A percentile compares a stretch with the other conserved stretches of the same genome.
phyloP scores from a whole-genome alignment of 2,329 filamentous ascomycete species.

The Claviceps spartinae region DNA sequence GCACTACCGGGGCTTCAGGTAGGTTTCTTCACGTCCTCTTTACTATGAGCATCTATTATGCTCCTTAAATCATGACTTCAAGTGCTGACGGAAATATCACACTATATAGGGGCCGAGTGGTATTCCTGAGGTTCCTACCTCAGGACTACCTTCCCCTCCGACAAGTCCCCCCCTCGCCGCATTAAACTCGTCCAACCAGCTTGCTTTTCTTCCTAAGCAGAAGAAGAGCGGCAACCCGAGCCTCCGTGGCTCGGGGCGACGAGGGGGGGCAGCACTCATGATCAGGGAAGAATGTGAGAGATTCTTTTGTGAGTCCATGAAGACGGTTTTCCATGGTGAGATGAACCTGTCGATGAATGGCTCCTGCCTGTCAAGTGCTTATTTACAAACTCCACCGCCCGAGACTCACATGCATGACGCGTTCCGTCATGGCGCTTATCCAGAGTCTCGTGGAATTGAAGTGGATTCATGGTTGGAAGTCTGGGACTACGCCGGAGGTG shows the following conservation, averaged over 20 bases:
- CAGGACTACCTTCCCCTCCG: conserved; percentile 72
- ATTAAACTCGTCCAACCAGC: conserved; percentile 53
- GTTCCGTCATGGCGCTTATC: conserved; percentile 16
- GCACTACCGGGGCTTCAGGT: conserved; percentile 80
- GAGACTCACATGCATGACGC: conserved; percentile 29
- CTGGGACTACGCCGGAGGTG: conserved; percentile 75
- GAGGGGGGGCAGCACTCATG: conserved; percentile 88
- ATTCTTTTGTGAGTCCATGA: conserved; percentile 97
- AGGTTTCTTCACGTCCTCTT: conserved; percentile 15
- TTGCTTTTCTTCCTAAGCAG: conserved; percentile 48
- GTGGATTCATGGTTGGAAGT: conserved; percentile 59
- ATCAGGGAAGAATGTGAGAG: conserved; percentile 99
- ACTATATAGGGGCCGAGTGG: conserved; percentile 61
- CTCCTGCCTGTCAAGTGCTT: conserved; percentile 77
- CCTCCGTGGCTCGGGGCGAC: conserved; percentile 32
- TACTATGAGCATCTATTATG: not conserved
- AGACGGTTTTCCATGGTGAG: conserved; percentile 91
- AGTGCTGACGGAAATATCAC: conserved; percentile 8
- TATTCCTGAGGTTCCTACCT: conserved; percentile 85
- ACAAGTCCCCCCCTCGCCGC: conserved; percentile 82
- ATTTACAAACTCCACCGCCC: conserved; percentile 40
- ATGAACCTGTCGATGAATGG: conserved; percentile 60
- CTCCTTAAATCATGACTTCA: not conserved
- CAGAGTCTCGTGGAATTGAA: conserved; percentile 18
- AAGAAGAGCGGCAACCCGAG: conserved; percentile 29